Conservation (phyloP, 768 basidiomycete genomes). For the Obba rivulosa region DNA sequence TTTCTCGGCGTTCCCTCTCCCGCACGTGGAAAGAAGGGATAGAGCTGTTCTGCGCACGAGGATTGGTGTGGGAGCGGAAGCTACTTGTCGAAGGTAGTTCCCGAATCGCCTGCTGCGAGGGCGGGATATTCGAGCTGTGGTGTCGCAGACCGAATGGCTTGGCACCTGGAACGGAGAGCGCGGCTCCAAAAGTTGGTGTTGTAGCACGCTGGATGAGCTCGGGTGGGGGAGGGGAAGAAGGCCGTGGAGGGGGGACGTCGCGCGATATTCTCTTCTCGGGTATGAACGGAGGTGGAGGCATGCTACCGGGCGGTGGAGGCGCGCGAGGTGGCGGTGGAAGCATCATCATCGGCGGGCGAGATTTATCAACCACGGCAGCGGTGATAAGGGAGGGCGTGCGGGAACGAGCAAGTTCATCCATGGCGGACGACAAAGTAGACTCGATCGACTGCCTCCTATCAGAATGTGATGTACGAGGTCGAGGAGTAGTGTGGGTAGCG, state of each 20-base stretch:
- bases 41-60: constrained; percentile 43
- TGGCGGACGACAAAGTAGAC: constrained; percentile 51
- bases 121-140: constrained; percentile 74
- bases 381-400: constrained; percentile 57
- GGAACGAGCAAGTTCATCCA: constrained; percentile 48
- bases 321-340: constrained; percentile 73
- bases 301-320: constrained; percentile 64
- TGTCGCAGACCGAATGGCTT: constrained; percentile 46
- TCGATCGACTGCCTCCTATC: constrained; percentile 73
- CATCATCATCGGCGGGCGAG: constrained; percentile 80
- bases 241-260: constrained; percentile 75
- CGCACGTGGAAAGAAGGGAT: constrained; percentile 42
- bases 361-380: constrained; percentile 56
- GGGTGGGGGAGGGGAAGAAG: constrained; percentile 87
- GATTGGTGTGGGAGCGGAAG: constrained; percentile 66
- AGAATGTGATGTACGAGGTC: constrained; percentile 46
- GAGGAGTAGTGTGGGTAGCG: constrained; percentile 37
- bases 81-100: constrained; percentile 76
- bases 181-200: constrained; percentile 71
- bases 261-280: constrained; percentile 59
- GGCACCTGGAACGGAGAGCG: constrained; percentile 48
- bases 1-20: constrained; percentile 48
- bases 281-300: constrained; percentile 74
- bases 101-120: constrained; percentile 58
- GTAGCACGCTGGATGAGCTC: constrained; percentile 92